phyloP scores from a whole-genome alignment of 2,329 filamentous ascomycete genomes.

The Colletotrichum incanum region DNA sequence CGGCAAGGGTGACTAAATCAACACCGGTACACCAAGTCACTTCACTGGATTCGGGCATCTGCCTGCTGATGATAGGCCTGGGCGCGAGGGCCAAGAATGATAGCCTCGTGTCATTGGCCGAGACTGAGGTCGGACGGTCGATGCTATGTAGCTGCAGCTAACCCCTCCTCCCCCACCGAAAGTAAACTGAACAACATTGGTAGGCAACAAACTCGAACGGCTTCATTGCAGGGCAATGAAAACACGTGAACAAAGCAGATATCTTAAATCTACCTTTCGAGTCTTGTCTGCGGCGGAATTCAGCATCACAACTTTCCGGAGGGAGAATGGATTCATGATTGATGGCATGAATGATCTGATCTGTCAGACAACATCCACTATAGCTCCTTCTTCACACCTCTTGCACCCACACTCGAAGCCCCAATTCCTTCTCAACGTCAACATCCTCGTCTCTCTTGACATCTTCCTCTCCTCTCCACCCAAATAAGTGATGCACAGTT shows the following conservation, averaged over 20 bases:
- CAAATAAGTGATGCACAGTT: slow-evolving; percentile 37
- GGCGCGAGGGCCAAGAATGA: neutral
- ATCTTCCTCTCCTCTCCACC: slow-evolving; percentile 30
- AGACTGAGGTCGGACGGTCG: neutral
- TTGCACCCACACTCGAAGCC: slow-evolving; percentile 37
- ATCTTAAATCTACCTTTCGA: neutral
- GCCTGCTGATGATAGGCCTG: neutral
- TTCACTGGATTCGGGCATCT: neutral
- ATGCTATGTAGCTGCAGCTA: neutral
- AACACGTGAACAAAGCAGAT: neutral
- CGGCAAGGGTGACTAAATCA: neutral
- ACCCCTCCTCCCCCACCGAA: neutral
- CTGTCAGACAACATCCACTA: neutral
- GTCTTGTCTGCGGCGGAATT: neutral
- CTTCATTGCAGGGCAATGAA: neutral
- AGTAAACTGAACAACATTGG: neutral
- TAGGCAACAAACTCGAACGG: neutral
- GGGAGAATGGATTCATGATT: too few relatives aligned
- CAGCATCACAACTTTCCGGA: neutral
- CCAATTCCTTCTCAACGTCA: slow-evolving; percentile 34
- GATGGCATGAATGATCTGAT: neutral
- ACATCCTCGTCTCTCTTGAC: slow-evolving; percentile 23
- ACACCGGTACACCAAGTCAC: neutral
- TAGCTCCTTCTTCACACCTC: slow-evolving; percentile 17
- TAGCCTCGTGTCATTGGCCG: neutral